Percentiles rank a stretch among this genome's conserved stretches.
Evolutionary conservation across 2,329 filamentous ascomycete species (phyloP).

Genomic region (Aquanectria penicillioides): DNA sequence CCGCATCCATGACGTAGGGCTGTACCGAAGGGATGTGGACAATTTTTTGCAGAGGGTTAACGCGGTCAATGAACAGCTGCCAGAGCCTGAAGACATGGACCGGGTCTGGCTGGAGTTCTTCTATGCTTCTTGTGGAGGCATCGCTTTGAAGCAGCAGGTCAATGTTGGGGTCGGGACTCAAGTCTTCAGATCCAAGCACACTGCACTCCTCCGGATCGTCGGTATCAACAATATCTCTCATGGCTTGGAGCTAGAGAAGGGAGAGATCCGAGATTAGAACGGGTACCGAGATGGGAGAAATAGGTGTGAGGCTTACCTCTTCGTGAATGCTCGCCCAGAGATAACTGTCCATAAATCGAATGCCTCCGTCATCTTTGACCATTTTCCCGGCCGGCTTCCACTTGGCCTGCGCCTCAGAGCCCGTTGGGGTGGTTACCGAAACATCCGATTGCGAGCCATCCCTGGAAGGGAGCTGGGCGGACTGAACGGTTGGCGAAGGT

Average conservation of each 20-base stretch:
- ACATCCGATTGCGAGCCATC: conserved; percentile 39
- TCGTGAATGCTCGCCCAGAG: conserved; percentile 65
- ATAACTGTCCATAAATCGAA: conserved; percentile 67
- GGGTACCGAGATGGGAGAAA: not conserved
- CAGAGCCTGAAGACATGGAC: conserved; percentile 76
- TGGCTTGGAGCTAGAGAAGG: conserved; percentile 60
- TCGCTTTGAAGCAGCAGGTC: conserved; percentile 60
- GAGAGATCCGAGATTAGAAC: conserved; percentile 56
- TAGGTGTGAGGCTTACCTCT: conserved; percentile 58
- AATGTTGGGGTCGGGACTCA: conserved; percentile 62
- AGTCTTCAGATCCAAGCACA: conserved; percentile 58
- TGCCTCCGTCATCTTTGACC: conserved; percentile 63
- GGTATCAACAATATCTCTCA: conserved; percentile 66
- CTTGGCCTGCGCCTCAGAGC: conserved; percentile 45
- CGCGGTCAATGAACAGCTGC: conserved; percentile 78
- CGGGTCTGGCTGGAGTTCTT: conserved; percentile 70
- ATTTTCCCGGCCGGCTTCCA: conserved; percentile 64
- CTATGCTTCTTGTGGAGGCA: conserved; percentile 49
- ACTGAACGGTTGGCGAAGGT: conserved; percentile 35
- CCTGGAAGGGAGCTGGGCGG: conserved; percentile 30
- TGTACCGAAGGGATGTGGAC: conserved; percentile 79
- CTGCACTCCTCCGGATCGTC: conserved; percentile 60
- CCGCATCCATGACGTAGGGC: conserved; percentile 71
- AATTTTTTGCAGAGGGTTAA: conserved; percentile 78
- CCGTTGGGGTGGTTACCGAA: conserved; percentile 38